phyloP scores from a whole-genome alignment of 2,329 filamentous ascomycete species.

The Geosmithia morbida region DNA sequence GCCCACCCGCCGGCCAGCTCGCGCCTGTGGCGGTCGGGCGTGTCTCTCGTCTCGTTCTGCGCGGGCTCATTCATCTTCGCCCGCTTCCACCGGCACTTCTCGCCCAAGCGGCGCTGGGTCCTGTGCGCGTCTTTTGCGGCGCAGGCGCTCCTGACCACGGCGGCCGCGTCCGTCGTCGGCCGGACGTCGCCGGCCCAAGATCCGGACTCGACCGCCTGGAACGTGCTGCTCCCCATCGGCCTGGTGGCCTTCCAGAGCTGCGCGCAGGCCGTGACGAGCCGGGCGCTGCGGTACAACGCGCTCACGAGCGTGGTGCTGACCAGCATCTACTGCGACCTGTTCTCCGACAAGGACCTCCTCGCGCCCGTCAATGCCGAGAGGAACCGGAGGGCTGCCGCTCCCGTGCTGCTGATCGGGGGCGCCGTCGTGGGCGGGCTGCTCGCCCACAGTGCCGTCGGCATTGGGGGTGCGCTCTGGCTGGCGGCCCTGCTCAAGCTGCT shows the following conservation, averaged over 20 bases:
- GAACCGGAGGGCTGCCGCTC: slow-evolving; percentile 34
- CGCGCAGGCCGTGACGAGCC: slow-evolving; percentile 62
- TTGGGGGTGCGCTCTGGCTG: slow-evolving; percentile 43
- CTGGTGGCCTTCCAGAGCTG: slow-evolving; percentile 64
- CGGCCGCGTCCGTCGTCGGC: slow-evolving; percentile 38
- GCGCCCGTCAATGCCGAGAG: slow-evolving; percentile 25
- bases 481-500: slow-evolving; percentile 39
- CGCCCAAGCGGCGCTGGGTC: slow-evolving; percentile 49
- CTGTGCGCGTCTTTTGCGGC: slow-evolving; percentile 42
- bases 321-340: slow-evolving; percentile 69
- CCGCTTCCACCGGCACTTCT: slow-evolving; percentile 49
- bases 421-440: slow-evolving; percentile 35
- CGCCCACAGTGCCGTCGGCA: slow-evolving; percentile 30
- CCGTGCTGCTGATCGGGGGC: slow-evolving; percentile 31
- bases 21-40: slow-evolving; percentile 42
- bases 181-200: slow-evolving; percentile 16
- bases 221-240: slow-evolving; percentile 50
- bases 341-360: slow-evolving; percentile 45
- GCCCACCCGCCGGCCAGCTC: slow-evolving; percentile 11
- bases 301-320: slow-evolving; percentile 70
- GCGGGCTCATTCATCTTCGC: slow-evolving; percentile 59
- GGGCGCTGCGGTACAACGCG: slow-evolving; percentile 53
- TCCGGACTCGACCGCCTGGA: slow-evolving; percentile 35
- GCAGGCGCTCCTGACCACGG: slow-evolving; percentile 34
- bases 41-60: slow-evolving; percentile 57